These are phyloP conservation scores for Lepidium africanum DNA, from an alignment of 345 rosid genomes.

Conservation along the genomic window DNA sequence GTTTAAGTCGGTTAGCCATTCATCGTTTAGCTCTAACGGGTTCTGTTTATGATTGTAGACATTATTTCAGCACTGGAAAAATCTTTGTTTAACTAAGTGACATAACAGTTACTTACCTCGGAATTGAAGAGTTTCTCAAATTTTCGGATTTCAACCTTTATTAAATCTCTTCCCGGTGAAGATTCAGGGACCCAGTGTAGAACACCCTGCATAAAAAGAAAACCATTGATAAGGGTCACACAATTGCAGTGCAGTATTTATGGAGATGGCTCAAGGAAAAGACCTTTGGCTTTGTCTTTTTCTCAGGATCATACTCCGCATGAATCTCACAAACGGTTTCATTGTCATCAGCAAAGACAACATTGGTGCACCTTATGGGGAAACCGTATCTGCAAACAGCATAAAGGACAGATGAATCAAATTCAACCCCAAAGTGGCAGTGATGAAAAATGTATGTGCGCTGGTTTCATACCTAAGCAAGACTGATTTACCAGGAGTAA, in stretches of 20 bases:
- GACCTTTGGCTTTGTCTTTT: conserved; percentile 67
- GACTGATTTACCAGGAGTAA: conserved; percentile 73
- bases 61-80: background rate
- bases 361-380: background rate
- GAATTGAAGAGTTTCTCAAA: conserved; percentile 64
- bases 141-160: conserved; percentile 59
- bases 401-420: too few relatives aligned
- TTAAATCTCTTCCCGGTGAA: conserved; percentile 39
- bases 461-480: conserved; percentile 43
- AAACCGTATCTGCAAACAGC: background rate
- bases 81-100: too few relatives aligned
- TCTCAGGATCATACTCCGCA: conserved; percentile 66
- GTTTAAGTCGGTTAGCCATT: conserved; percentile 67
- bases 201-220: background rate
- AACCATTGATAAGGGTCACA: background rate
- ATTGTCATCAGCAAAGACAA: conserved; percentile 30
- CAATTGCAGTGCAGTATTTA: background rate
- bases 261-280: background rate
- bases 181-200: conserved; percentile 34
- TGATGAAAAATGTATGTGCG: background rate
- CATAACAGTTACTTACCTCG: conserved; percentile 33
- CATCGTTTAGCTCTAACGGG: conserved; percentile 53
- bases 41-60: conserved; percentile 28
- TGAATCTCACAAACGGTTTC: conserved; percentile 52
- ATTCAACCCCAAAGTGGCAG: too few relatives aligned